phyloP scores from a whole-genome alignment of 1,139 yeast genomes.

The Suhomyces bribrorum region DNA sequence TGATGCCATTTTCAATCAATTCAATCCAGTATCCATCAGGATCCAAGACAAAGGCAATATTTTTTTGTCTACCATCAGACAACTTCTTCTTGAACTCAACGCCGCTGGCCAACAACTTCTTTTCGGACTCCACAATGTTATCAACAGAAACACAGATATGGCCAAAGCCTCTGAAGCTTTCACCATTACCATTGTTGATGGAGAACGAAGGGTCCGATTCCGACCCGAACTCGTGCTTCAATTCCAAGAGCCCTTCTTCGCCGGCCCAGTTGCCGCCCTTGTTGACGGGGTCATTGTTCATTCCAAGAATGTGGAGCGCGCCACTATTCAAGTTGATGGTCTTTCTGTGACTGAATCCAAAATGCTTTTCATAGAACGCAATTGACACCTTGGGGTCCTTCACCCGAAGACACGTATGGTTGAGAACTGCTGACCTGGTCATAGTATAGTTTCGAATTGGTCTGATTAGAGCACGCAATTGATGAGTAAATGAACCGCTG shows the following conservation, averaged over 20 bases:
- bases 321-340: constrained; percentile 49
- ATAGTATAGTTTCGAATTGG: constrained; percentile 4
- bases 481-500: neutral
- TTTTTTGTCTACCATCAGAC: constrained; percentile 85
- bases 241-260: constrained; percentile 78
- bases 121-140: constrained; percentile 66
- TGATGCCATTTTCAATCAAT: constrained; percentile 63
- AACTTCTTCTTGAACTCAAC: constrained; percentile 81
- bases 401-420: constrained; percentile 77
- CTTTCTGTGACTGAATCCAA: constrained; percentile 69
- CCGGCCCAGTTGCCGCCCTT: constrained; percentile 60
- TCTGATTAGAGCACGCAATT: neutral
- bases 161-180: constrained; percentile 88
- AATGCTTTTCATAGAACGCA: constrained; percentile 69
- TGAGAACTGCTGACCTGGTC: constrained; percentile 30
- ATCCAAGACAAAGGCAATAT: constrained; percentile 91
- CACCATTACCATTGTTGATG: constrained; percentile 78
- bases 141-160: constrained; percentile 89
- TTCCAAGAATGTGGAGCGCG: constrained; percentile 61
- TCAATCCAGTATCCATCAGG: constrained; percentile 98
- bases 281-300: constrained; percentile 7
- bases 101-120: constrained; percentile 54
- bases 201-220: constrained; percentile 61
- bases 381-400: constrained; percentile 77
- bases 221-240: constrained; percentile 78